Evolutionary conservation across 2,329 filamentous ascomycete genomes (phyloP), one percentile per base, ranked within the genome.

Genomic region (Ilyonectria robusta): DNA sequence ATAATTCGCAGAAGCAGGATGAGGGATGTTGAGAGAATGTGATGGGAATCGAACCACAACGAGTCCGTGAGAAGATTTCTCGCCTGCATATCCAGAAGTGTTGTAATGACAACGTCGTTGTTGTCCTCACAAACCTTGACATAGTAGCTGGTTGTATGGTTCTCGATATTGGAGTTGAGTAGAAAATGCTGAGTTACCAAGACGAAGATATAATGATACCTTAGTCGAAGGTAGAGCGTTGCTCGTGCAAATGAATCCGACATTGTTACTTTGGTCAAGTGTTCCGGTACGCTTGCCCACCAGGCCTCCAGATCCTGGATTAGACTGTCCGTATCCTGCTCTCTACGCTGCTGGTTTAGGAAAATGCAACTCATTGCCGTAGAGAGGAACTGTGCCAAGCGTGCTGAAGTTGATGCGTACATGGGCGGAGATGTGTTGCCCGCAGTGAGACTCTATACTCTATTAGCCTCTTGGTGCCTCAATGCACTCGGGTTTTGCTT

Each of bases 41-140:
- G 17, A 53, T 53, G 48, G n/a, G 48, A 53, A 35, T 53, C 48
- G 29, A 31, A 53, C 48, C 48, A 53, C 2, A 53, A 37, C 19
- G 48, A 35, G 29, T 35, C 23, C 11, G 48, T 53, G 26, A 53
- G 23, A 3, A 53, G 48, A 21, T 53, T 35, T 29, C 48, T 35
- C 11, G 48, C 23, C 17, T 35, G 48, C 48, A 53, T 53, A 3
- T 53, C 48, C 0, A 53, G 13, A 17, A 53, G 48, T 19, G 26
- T 53, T 29, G 48, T 17, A 5, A 53, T 53, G 2, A 7, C 10
- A 6, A 5, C 29, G 10, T 53, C 48, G 10, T 53, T 53, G 4
- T 53, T 53, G 26, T 53, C 29, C 15, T 53, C 48, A 19, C 48
- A 53, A 31, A 53, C 23, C 9, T 53, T 29, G 23, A 19, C 26